Base-by-base conservation (phyloP, 2,329 filamentous ascomycete genomes). In the Salinomyces thailandicus region DNA sequence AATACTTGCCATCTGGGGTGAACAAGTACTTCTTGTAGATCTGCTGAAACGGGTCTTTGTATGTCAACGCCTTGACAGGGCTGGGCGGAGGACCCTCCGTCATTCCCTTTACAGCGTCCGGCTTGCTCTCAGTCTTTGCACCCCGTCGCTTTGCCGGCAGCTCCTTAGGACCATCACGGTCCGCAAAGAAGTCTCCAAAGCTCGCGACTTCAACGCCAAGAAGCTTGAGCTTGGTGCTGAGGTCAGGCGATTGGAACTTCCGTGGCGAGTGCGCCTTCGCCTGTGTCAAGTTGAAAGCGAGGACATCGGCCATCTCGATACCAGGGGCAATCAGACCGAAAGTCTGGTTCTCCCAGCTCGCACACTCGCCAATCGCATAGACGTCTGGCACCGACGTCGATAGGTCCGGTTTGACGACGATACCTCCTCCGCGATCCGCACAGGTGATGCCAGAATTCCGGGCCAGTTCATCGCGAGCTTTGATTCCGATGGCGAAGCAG, bases 1-100 rank as follows among this genome's bases (percentile, higher is more conserved):
- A 67, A 51, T 89, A 89, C 57, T 93, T 93, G 17, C 86, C 86
- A 54, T 94, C 87, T 53, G 79, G 67, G 0, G 86, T 93, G 53
- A 94, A 94, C 8, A 94, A 65, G 58, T 91, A 94, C 55, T 94
- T 94, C 60, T 94, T 94, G 66, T 94, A 94, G 1, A 94, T 76
- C 32, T 85, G 79, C 38, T 78, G 73, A 55, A 94, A 94, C 0
- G 86, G 86, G 52, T 94, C 86, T 44, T 81, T 85, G 64, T 93
- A 94, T 0, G 81, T 89, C 28, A 94, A 64, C 0, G 85, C 79
- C 61, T 93, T 93, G 49, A 93, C 85, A 0, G 73, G 69, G 3
- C 72, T 67, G 1, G 72, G 63, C 3, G 72, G 66, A 18, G 68
- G 66, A 3, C 73, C 73, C 38, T 73, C 66, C 3, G 69, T 76